Percentiles rank a stretch among this genome's conserved stretches.
Conservation (phyloP, 2,329 filamentous ascomycete genomes). For the Plenodomus tracheiphilus region DNA sequence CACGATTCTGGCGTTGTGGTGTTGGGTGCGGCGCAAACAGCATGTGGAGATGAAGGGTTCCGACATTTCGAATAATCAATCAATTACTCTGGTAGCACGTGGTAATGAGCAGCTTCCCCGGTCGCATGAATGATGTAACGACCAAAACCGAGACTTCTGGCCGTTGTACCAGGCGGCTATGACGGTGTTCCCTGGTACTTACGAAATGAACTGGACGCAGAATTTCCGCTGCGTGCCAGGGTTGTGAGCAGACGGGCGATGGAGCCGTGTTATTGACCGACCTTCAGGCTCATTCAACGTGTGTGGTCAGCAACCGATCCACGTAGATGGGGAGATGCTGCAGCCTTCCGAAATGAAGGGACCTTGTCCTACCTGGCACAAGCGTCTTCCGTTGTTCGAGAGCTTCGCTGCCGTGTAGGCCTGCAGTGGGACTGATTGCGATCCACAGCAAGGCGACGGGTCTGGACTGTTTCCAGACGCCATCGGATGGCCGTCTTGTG, state of each 20-base stretch:
- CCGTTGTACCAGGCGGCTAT: conserved; percentile 34
- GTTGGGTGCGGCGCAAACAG: conserved; percentile 19
- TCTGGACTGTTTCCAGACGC: conserved; percentile 21
- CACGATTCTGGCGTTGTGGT: conserved; percentile 25
- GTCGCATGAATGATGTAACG: conserved; percentile 19
- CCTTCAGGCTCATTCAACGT: conserved; percentile 42
- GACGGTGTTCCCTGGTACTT: conserved; percentile 27
- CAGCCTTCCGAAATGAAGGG: conserved; percentile 47
- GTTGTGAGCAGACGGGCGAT: conserved; percentile 24
- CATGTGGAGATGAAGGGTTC: conserved; percentile 18
- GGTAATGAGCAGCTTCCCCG: conserved; percentile 25
- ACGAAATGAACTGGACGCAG: conserved; percentile 24
- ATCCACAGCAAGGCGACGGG: conserved; percentile 17
- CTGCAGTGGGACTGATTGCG: conserved; percentile 20
- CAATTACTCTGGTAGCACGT: conserved; percentile 25
- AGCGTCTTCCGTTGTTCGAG: conserved; percentile 16
- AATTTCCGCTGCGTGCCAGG: conserved; percentile 30
- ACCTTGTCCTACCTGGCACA: conserved; percentile 38
- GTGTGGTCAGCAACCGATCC: conserved; percentile 41
- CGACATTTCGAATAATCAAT: conserved; percentile 28
- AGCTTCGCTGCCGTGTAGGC: conserved; percentile 18
- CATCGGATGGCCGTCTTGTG: conserved; percentile 10
- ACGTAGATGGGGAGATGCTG: conserved; percentile 41
- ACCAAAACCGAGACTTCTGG: conserved; percentile 21
- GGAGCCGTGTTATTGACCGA: conserved; percentile 36